Evolutionary conservation across 345 rosid genomes (phyloP).

Genomic region (Salix purpurea): DNA sequence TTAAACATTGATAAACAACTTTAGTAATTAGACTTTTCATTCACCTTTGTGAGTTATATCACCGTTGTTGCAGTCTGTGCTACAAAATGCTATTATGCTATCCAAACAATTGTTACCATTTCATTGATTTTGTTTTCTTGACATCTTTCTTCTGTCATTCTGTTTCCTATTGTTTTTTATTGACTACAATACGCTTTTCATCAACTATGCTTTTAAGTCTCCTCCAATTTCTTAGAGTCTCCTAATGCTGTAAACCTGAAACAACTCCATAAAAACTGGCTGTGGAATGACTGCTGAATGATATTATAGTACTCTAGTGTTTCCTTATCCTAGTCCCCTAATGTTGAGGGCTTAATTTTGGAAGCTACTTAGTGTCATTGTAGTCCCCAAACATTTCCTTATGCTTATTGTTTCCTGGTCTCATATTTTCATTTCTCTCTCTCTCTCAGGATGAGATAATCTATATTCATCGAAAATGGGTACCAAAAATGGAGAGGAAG

Average conservation of each 20-base stretch:
- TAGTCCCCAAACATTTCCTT: background rate
- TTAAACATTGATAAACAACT: too few relatives aligned
- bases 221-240: background rate
- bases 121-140: background rate
- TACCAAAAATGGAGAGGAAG: constrained; percentile 38
- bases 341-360: too few relatives aligned
- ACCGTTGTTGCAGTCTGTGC: background rate
- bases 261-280: too few relatives aligned
- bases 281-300: too few relatives aligned
- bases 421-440: constrained; percentile 1
- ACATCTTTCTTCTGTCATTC: background rate
- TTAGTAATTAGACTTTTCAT: background rate
- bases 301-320: too few relatives aligned
- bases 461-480: constrained; percentile 65
- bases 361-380: too few relatives aligned
- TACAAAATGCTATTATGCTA: background rate
- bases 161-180: too few relatives aligned
- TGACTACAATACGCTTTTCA: too few relatives aligned
- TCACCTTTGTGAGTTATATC: background rate
- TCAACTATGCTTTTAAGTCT: background rate
- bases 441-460: constrained; percentile 70
- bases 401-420: background rate
- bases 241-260: too few relatives aligned
- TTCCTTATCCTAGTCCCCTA: too few relatives aligned
- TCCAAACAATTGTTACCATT: background rate